phyloP scores from a whole-genome alignment of 495 filamentous ascomycete species.

The Corynascus novoguineensis region DNA sequence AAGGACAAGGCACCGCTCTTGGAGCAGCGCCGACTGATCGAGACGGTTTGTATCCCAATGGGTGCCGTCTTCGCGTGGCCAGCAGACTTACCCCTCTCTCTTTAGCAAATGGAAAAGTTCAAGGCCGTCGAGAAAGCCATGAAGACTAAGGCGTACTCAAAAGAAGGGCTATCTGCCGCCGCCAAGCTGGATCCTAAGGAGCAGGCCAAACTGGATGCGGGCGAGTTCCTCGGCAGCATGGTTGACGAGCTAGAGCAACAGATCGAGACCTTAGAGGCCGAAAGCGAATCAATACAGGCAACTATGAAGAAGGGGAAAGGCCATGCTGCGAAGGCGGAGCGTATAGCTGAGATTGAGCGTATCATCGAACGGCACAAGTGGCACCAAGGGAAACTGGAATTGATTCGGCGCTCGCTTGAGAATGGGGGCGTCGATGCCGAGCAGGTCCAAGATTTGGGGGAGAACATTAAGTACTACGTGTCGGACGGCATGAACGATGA shows the following conservation, averaged over 20 bases:
- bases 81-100: constrained; percentile 19
- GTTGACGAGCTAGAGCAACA: constrained; percentile 93
- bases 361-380: constrained; percentile 91
- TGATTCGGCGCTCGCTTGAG: constrained; percentile 81
- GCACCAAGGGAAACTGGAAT: constrained; percentile 88
- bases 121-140: constrained; percentile 99
- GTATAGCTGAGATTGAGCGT: constrained; percentile 77
- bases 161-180: constrained; percentile 86
- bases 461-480: constrained; percentile 91
- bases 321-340: constrained; percentile 72
- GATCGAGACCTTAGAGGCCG: constrained; percentile 87
- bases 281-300: constrained; percentile 77
- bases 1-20: constrained; percentile 95
- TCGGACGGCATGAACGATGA: constrained; percentile 82
- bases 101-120: constrained; percentile 98
- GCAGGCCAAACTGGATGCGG: constrained; percentile 79
- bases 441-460: constrained; percentile 79
- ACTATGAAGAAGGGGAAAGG: constrained; percentile 93
- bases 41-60: constrained; percentile 60
- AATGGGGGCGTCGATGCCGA: constrained; percentile 85
- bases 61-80: constrained; percentile 7
- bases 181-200: constrained; percentile 93
- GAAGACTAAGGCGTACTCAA: constrained; percentile 99
- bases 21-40: constrained; percentile 90
- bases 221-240: constrained; percentile 76